Evolutionary conservation across 2,329 filamentous ascomycete genomes (phyloP).

Genomic region (Mycosphaerelloides madeirae): DNA sequence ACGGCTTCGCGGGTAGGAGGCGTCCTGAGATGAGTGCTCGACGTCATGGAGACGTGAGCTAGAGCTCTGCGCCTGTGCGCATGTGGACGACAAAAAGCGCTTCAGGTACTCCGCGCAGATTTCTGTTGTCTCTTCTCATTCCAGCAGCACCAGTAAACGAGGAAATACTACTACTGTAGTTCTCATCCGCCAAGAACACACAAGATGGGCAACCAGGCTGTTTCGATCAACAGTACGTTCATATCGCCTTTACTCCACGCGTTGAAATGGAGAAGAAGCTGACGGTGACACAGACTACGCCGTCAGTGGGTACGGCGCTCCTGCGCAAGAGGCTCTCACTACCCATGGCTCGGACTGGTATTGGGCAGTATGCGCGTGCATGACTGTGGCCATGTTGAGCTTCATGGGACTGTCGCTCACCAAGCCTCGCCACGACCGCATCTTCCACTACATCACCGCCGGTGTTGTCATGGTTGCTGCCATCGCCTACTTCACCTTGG

Average conservation of each 20-base stretch:
- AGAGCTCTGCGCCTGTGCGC: no score
- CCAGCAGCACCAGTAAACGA: no score
- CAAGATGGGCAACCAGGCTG: slow-evolving; percentile 40
- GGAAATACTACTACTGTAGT: no score
- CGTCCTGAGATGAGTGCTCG: slow-evolving; percentile 1
- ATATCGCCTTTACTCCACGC: not conserved
- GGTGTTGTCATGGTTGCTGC: slow-evolving; percentile 54
- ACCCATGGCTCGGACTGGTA: slow-evolving; percentile 58
- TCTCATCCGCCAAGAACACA: not conserved
- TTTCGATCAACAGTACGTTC: slow-evolving; percentile 40
- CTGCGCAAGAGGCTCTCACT: slow-evolving; percentile 55
- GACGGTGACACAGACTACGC: slow-evolving; percentile 34
- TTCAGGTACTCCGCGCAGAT: no score
- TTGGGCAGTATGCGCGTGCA: slow-evolving; percentile 57
- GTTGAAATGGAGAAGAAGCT: not conserved
- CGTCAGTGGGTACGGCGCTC: slow-evolving; percentile 43
- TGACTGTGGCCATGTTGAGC: slow-evolving; percentile 51
- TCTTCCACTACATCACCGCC: slow-evolving; percentile 63
- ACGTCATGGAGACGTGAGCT: not conserved
- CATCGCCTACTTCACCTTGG: slow-evolving; percentile 64
- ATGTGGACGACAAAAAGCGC: no score
- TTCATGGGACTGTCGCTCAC: slow-evolving; percentile 51
- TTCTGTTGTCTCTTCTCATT: no score
- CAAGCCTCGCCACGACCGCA: slow-evolving; percentile 52
- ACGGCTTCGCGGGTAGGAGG: not conserved